These are phyloP conservation scores for Sutorius australiensis DNA, from an alignment of 768 basidiomycete genomes.

Conservation along the genomic window DNA sequence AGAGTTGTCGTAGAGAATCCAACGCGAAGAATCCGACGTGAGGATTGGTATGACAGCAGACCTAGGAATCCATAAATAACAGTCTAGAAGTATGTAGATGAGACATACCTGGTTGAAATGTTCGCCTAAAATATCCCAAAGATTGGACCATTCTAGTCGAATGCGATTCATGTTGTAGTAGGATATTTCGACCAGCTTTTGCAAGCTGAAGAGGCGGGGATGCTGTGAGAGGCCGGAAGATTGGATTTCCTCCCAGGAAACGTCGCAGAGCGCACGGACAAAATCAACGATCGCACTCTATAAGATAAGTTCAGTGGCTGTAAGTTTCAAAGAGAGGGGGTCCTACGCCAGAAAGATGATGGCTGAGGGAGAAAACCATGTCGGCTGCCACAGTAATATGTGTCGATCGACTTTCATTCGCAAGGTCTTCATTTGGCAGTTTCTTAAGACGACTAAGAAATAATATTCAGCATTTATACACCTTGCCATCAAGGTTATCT, in stretches of 20 bases:
- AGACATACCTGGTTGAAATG: slow-evolving; percentile 89
- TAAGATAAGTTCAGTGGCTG: slow-evolving; percentile 31
- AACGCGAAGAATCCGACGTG: slow-evolving; percentile 96
- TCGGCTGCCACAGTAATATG: slow-evolving; percentile 99
- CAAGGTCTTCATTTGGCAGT: slow-evolving; percentile 86
- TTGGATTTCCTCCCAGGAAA: slow-evolving; percentile 99
- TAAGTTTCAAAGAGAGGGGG: slow-evolving; percentile 9
- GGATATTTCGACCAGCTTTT: slow-evolving; percentile 97
- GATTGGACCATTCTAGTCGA: slow-evolving; percentile 94
- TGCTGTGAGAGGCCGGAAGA: slow-evolving; percentile 92
- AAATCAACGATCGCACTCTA: slow-evolving; percentile 98
- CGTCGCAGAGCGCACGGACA: slow-evolving; percentile 90
- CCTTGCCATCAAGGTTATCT: slow-evolving; percentile 23
- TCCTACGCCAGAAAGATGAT: slow-evolving; percentile 88
- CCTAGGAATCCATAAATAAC: slow-evolving; percentile 44
- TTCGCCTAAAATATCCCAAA: slow-evolving; percentile 97
- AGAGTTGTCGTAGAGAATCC: slow-evolving; percentile 92
- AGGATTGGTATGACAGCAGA: slow-evolving; percentile 97
- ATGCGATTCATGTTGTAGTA: slow-evolving; percentile 99
- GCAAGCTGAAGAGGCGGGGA: slow-evolving; percentile 92
- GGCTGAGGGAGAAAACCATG: slow-evolving; percentile 97
- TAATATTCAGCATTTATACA: slow-evolving; percentile 4
- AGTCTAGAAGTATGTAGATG: not conserved
- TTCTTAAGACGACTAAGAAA: slow-evolving; percentile 45
- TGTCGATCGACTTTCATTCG: slow-evolving; percentile 93